These are phyloP conservation scores for cucumber (Cucumis sativus) DNA, from an alignment of 306 rosid species.

Conservation along the genomic window Cucumber_9930_V3 NC_026657.2:36916501-36917000, in stretches of 20 bases:
- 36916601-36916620: slow-evolving; percentile 14
- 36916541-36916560: neutral
- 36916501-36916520: neutral
- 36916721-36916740: neutral
- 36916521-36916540: neutral
- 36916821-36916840: neutral
- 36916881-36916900: neutral
- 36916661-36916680: neutral
- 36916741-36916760: slow-evolving; percentile 96
- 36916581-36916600: slow-evolving; percentile 18
- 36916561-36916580: neutral
- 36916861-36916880: neutral
- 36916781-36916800: slow-evolving; percentile 78
- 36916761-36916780: slow-evolving; percentile 68
- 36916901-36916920: neutral
- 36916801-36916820: slow-evolving; percentile 96
- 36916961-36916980: neutral
- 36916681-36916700: neutral
- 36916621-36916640: slow-evolving; percentile 16
- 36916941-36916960: neutral
- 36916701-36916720: neutral
- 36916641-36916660: slow-evolving; percentile 17
- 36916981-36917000: neutral
- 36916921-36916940: neutral
- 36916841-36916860: slow-evolving; percentile 5